These are phyloP conservation scores for Chrysopogon serrulatus DNA, from an alignment of 176 grass and related monocot genomes.

Conservation along the genomic window DNA sequence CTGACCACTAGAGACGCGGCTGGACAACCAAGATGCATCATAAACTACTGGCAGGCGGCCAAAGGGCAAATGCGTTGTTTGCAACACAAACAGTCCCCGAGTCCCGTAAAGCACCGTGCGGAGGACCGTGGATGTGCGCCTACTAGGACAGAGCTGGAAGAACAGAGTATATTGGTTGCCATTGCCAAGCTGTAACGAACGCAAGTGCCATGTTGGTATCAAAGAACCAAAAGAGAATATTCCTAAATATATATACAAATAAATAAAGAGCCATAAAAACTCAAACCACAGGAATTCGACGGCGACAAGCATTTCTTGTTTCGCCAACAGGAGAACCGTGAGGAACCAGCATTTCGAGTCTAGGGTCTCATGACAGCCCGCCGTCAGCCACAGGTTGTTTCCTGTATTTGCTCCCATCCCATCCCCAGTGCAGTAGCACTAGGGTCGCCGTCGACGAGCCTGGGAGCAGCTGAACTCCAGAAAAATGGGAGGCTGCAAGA, in stretches of 20 bases:
- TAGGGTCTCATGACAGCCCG: neutral
- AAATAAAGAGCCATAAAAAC: neutral
- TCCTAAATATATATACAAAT: no score
- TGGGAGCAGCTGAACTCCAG: neutral
- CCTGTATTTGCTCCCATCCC: neutral
- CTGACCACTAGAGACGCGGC: neutral
- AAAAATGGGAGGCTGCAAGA: neutral
- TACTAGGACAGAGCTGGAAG: neutral
- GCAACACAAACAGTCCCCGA: neutral
- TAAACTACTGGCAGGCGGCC: neutral
- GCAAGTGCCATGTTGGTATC: neutral
- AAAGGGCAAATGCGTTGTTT: neutral
- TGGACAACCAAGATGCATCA: neutral
- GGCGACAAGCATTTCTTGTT: neutral
- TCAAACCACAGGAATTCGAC: neutral
- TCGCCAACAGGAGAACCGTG: neutral
- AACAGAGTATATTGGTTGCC: neutral
- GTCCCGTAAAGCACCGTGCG: no score
- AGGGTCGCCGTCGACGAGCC: slow-evolving; percentile 9
- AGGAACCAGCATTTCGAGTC: neutral
- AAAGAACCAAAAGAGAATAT: neutral
- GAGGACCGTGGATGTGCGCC: neutral
- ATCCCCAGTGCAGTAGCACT: neutral
- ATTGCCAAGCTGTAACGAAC: neutral
- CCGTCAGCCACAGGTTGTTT: neutral